phyloP scores from a whole-genome alignment of 345 rosid species.

The Gynandropsis gynandra region DNA sequence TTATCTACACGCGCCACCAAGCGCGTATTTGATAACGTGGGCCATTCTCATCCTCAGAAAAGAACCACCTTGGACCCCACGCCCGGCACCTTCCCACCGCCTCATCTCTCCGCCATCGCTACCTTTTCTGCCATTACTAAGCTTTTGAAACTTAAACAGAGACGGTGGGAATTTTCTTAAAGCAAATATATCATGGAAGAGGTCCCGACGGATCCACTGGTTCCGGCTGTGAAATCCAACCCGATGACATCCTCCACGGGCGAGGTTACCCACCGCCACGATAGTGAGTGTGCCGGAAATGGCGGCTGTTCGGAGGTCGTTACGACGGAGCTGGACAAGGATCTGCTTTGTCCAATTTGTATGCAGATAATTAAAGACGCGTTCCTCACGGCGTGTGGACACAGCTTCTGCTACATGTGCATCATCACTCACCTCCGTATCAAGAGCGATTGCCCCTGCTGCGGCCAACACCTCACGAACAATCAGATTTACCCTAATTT shows the following conservation, averaged over 20 bases:
- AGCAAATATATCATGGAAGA: slow-evolving; percentile 25
- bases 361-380: slow-evolving; percentile 96
- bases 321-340: slow-evolving; percentile 54
- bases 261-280: slow-evolving; percentile 20
- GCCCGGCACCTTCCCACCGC: slow-evolving; percentile 19
- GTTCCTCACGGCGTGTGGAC: slow-evolving; percentile 92
- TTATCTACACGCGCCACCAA: slow-evolving; percentile 17
- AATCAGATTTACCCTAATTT: slow-evolving; percentile 84
- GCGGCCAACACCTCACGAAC: slow-evolving; percentile 64
- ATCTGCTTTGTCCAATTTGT: slow-evolving; percentile 87
- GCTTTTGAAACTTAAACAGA: no score
- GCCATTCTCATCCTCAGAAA: slow-evolving; percentile 27
- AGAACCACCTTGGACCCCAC: slow-evolving; percentile 31
- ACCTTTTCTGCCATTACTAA: slow-evolving; percentile 8
- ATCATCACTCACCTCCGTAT: slow-evolving; percentile 82
- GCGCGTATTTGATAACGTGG: slow-evolving; percentile 28
- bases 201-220: slow-evolving; percentile 46
- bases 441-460: slow-evolving; percentile 96
- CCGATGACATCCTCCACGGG: slow-evolving; percentile 20
- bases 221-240: slow-evolving; percentile 57
- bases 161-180: not conserved
- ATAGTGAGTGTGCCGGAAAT: slow-evolving; percentile 20
- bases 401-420: slow-evolving; percentile 97
- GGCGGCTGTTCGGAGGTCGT: slow-evolving; percentile 19
- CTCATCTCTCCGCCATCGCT: slow-evolving; percentile 26